A percentile compares a stretch with the other conserved stretches of the same genome.
phyloP scores from a whole-genome alignment of 106 monocot genomes.

The Phalaenopsis equestris region DNA sequence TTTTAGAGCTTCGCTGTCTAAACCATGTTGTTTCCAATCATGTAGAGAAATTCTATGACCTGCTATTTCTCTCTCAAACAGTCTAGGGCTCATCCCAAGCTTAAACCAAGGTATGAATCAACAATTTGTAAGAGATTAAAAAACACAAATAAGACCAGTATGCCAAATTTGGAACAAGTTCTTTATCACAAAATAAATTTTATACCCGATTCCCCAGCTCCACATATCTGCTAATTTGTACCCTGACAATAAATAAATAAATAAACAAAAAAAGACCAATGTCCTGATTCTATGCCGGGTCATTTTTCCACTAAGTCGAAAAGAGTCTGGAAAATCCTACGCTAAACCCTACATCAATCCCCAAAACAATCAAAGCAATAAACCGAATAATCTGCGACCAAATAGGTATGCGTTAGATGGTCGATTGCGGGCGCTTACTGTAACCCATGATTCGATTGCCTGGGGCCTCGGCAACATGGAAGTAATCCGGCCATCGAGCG shows the following conservation, averaged over 20 bases:
- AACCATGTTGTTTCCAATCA: too few relatives aligned
- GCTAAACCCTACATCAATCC: neutral
- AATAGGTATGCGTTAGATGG: neutral
- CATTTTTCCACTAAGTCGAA: neutral
- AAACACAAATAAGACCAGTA: neutral
- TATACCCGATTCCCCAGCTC: neutral
- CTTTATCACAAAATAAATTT: neutral
- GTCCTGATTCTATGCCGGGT: neutral
- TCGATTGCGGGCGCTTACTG: slow-evolving; percentile 27
- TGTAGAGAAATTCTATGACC: too few relatives aligned
- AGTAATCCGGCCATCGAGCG: slow-evolving; percentile 98
- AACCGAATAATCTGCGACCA: neutral
- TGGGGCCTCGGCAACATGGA: slow-evolving; percentile 77
- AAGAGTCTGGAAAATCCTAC: neutral
- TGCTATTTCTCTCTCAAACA: too few relatives aligned
- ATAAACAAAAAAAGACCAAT: neutral
- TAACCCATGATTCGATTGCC: slow-evolving; percentile 70
- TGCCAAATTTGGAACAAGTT: neutral
- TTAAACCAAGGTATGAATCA: too few relatives aligned
- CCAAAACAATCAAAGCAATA: neutral
- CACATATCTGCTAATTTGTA: neutral
- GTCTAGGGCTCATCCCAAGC: too few relatives aligned
- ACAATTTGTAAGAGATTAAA: neutral
- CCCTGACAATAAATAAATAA: too few relatives aligned
- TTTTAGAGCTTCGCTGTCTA: too few relatives aligned